Evolutionary conservation across 768 basidiomycete genomes (phyloP).

Genomic region (Paxillus ammoniavirescens): DNA sequence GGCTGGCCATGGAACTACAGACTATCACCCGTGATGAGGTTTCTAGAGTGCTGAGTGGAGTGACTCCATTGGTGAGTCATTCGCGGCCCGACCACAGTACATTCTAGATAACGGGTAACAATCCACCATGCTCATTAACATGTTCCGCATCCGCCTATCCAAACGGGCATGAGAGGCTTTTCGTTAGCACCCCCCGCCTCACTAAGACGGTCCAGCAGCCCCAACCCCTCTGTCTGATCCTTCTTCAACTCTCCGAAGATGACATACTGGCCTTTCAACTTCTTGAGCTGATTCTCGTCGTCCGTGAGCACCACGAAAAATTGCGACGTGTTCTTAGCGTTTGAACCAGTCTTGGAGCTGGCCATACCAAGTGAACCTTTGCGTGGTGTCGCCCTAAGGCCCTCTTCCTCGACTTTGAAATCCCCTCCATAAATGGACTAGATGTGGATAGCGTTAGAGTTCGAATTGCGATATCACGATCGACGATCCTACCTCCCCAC

Average conservation of each 20-base stretch:
- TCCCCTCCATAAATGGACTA: conserved; percentile 47
- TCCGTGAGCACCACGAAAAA: conserved; percentile 50
- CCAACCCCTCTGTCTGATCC: conserved; percentile 30
- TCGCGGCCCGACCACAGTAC: too few relatives aligned
- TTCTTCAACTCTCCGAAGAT: conserved; percentile 39
- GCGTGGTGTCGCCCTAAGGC: conserved; percentile 39
- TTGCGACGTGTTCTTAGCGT: conserved; percentile 45
- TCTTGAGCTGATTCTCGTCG: conserved; percentile 40
- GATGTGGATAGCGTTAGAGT: conserved; percentile 3
- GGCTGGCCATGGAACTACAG: too few relatives aligned
- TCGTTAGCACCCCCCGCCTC: conserved; percentile 35
- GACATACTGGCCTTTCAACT: conserved; percentile 50
- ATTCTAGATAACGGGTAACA: neutral
- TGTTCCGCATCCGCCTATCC: conserved; percentile 43
- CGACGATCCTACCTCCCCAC: conserved; percentile 45
- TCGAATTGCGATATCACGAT: conserved; percentile 1
- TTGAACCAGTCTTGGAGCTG: conserved; percentile 42
- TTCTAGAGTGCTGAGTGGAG: too few relatives aligned
- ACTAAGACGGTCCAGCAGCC: conserved; percentile 34
- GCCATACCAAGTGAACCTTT: conserved; percentile 52
- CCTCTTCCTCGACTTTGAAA: conserved; percentile 52
- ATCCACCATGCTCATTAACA: neutral
- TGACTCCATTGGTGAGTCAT: too few relatives aligned
- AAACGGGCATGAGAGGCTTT: conserved; percentile 35
- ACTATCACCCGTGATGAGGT: too few relatives aligned